These are phyloP conservation scores for Metrosideros polymorpha DNA, from an alignment of 441 rosid genomes.

Conservation along the genomic window DNA sequence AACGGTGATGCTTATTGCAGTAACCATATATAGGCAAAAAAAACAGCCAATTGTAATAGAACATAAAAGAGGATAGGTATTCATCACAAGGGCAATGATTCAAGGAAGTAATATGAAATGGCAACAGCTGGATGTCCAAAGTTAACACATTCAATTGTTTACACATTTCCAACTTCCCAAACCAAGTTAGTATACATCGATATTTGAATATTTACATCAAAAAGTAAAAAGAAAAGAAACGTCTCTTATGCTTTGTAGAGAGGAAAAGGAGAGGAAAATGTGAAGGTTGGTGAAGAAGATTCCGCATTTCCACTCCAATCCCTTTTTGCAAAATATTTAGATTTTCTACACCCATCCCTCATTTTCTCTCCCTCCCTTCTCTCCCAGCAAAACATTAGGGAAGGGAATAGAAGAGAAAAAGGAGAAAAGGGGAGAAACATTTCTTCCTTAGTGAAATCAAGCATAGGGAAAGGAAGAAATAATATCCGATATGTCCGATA, in stretches of 20 bases:
- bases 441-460: not conserved
- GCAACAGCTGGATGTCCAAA: not conserved
- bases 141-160: not conserved
- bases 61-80: not conserved
- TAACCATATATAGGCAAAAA: not conserved
- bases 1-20: not conserved
- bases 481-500: not conserved
- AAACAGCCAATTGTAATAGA: not conserved
- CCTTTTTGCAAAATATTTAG: not conserved
- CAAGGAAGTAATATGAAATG: not conserved
- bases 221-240: not conserved
- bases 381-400: not conserved
- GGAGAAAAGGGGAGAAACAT: not conserved
- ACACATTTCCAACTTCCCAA: not conserved
- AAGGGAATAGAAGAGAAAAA: not conserved
- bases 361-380: not conserved
- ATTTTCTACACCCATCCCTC: not conserved
- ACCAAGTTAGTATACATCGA: not conserved
- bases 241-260: not conserved
- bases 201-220: not conserved
- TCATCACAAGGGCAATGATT: not conserved
- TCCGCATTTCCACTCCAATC: not conserved
- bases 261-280: not conserved
- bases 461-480: not conserved
- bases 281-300: not conserved